Evolutionary conservation across 1,284 basidiomycete species (phyloP).

Genomic region (Hemileia vastatrix): DNA sequence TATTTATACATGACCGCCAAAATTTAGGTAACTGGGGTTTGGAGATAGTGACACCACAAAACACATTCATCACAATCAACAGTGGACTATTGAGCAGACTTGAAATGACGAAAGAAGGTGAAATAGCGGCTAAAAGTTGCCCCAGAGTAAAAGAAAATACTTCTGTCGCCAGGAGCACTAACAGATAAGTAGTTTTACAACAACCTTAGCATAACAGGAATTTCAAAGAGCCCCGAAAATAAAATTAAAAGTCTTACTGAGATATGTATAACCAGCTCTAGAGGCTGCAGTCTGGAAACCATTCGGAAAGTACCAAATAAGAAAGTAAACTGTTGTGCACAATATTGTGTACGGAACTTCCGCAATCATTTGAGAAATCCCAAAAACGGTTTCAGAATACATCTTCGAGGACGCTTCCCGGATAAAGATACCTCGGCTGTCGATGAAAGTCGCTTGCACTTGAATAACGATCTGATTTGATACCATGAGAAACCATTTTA

Average conservation of each 20-base stretch:
- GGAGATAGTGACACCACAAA: conserved; percentile 58
- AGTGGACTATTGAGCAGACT: conserved; percentile 66
- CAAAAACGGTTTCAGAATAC: conserved; percentile 70
- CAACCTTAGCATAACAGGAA: not conserved
- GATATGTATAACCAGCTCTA: conserved; percentile 61
- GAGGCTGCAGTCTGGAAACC: conserved; percentile 49
- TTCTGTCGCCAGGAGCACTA: conserved; percentile 62
- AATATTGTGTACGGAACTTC: conserved; percentile 73
- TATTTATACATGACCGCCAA: conserved; percentile 65
- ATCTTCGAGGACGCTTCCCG: conserved; percentile 55
- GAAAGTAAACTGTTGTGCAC: conserved; percentile 66
- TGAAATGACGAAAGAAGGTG: conserved; percentile 62
- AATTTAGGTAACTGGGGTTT: conserved; percentile 56
- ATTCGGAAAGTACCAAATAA: conserved; percentile 54
- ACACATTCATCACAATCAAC: too few relatives aligned
- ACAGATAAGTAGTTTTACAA: too few relatives aligned
- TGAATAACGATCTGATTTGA: conserved; percentile 59
- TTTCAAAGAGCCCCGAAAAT: too few relatives aligned
- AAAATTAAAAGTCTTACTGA: too few relatives aligned
- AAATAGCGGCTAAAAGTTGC: conserved; percentile 59
- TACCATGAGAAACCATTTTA: conserved; percentile 18
- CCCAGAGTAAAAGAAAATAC: conserved; percentile 68
- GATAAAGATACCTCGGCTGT: conserved; percentile 61
- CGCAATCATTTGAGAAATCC: conserved; percentile 67
- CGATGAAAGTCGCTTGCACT: conserved; percentile 75